Conservation (phyloP, 2,329 filamentous ascomycete genomes). For the Atkinsonella hypoxylon region DNA sequence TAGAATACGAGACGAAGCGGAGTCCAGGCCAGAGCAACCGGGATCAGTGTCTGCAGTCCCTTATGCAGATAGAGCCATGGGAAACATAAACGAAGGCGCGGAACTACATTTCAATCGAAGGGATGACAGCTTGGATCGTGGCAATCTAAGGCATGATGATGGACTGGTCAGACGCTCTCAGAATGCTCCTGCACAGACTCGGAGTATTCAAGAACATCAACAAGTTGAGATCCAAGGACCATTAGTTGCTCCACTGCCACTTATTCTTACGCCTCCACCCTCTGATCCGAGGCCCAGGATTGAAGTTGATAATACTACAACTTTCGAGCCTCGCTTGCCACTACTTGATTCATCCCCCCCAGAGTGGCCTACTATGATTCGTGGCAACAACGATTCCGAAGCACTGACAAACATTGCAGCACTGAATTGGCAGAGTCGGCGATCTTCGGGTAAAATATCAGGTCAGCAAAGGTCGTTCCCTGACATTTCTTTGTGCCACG, state of each 20-base stretch:
- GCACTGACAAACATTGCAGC: neutral
- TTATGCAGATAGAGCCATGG: neutral
- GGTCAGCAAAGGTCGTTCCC: too few relatives aligned
- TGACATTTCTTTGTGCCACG: too few relatives aligned
- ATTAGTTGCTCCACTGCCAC: neutral
- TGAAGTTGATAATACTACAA: neutral
- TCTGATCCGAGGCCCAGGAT: slow-evolving; percentile 4
- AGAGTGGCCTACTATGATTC: neutral
- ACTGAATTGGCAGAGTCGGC: neutral
- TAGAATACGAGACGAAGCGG: slow-evolving; percentile 8
- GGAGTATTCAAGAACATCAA: neutral
- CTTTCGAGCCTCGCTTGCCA: neutral
- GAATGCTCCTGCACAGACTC: neutral
- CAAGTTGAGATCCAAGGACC: neutral
- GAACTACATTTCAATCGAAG: neutral
- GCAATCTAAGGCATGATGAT: neutral
- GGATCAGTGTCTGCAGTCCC: neutral
- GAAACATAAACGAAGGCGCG: neutral
- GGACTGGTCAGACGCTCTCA: neutral
- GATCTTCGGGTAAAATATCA: too few relatives aligned
- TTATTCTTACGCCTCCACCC: slow-evolving; percentile 6
- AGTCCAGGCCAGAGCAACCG: slow-evolving; percentile 7
- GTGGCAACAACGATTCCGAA: neutral
- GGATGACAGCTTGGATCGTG: neutral
- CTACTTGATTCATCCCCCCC: neutral